Base-by-base conservation (phyloP, 108 stramenopile genomes). In the Cyclotella cryptica region DNA sequence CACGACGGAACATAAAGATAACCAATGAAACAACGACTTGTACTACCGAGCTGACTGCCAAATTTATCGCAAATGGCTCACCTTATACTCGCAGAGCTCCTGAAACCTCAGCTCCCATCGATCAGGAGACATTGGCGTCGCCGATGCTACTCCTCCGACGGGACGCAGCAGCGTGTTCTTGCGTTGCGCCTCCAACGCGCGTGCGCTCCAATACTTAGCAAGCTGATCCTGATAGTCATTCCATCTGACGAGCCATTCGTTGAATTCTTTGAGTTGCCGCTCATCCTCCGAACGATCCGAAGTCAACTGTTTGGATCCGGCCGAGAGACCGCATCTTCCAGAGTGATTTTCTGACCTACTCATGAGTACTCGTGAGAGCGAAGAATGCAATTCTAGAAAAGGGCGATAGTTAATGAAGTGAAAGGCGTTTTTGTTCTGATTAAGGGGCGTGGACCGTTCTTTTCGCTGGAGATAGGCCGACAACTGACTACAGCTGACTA, bases 191-290 rank as follows among this genome's bases (percentile, higher is more conserved):
- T 51, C 4, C 49, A 35, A 29, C 10, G 30, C 49, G 49, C 72
- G 17, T 19, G 14, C 43, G 0, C 49, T 40, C 72, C 72, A 73
- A 63, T 73, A 73, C 27, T 47, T 39, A 0, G 60, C 72, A 45
- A 73, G 24, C 6, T 10, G 21, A 17, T 29, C 44, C 41, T 73
- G 72, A 22, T 73, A 73, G 30, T 53, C 51, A 39, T 59, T 73
- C 60, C 61, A 73, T 10, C 61, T 60, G 49, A 19, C n/a, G 61
- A 73, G 47, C 72, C 72, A 73, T 52, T 73, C 53, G 41, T 73
- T 73, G 40, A 73, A 73, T 64, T 73, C 72, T 47, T 28, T 19
- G 44, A 73, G 72, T 19, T 73, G 72, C 10, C 71, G 71, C 59
- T 71, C 57, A 39, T 61, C 30, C 35, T 35, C 6, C 4, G 35